Evolutionary conservation across 1,284 basidiomycete species (phyloP), one percentile per base, ranked within the genome.

Genomic region (Leccinum fuscescens): DNA sequence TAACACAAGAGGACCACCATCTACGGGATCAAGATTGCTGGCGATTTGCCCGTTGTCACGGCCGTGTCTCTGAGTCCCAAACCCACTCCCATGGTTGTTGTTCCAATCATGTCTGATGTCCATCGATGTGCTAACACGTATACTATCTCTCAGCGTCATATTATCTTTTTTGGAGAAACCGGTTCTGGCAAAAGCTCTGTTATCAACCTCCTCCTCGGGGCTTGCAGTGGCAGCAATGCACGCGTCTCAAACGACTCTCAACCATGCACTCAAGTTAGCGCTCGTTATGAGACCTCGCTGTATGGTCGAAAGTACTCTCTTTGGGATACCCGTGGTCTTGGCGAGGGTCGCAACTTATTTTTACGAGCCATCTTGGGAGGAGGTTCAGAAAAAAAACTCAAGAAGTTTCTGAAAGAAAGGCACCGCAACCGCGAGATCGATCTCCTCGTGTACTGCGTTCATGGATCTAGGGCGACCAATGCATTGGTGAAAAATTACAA

Each of bases 301-400:
- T 9, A 51, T 5, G 58, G 53, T 9, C 37, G 6, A 1, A 35
- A 11, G 29, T 75, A 57, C 42, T 60, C 17, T 1, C 54, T 72
- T 1, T 75, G 72, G 68, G 71, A 72, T 42, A 75, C 71, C n/a
- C 70, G 69, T 48, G 71, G 71, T 22, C 66, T 72, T 3, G 56
- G 69, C 17, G 68, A 62, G 54, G 65, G 39, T 8, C 54, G 33
- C 15, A 46, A 6, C 24, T 27, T 27, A 12, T 29, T 66, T 31
- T 3, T 69, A 11, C 51, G 8, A 48, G 20, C 14, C 29, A 2
- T 70, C 4, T 59, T 70, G 8, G n/a, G 59, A 33, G 22, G 22
- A 4, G 33, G 57, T 31, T 56, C 70, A 2, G 58, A 65, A 44
- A 68, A 53, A 35, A 56, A 62, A 7, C 56, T 72, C 24, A 66